Evolutionary conservation across 2,329 filamentous ascomycete genomes (phyloP).

Genomic region (Thermomyces lanuginosus): DNA sequence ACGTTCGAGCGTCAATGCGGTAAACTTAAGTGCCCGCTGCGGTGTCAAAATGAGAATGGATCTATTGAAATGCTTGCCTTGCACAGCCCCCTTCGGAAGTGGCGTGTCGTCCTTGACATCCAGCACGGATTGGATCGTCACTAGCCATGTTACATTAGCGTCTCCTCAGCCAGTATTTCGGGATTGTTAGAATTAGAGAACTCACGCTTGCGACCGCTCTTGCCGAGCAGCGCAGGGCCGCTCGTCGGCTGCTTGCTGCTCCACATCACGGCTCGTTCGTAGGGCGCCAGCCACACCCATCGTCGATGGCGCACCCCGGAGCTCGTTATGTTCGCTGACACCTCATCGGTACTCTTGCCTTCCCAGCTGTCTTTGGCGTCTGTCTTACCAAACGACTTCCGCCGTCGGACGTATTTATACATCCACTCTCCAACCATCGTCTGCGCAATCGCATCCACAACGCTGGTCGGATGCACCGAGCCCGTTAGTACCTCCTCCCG

Average conservation of each 20-base stretch:
- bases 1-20: conserved; percentile 61
- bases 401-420: conserved; percentile 35
- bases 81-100: conserved; percentile 50
- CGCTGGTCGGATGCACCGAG: conserved; percentile 52
- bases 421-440: conserved; percentile 83
- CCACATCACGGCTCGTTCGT: conserved; percentile 93
- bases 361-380: conserved; percentile 32
- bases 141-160: conserved; percentile 30
- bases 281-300: conserved; percentile 97
- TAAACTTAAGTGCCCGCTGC: conserved; percentile 88
- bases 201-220: conserved; percentile 87
- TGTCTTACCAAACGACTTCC: conserved; percentile 74
- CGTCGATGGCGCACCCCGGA: conserved; percentile 67
- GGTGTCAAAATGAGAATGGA: conserved; percentile 92
- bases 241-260: conserved; percentile 91
- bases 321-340: conserved; percentile 50
- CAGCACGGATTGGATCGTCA: conserved; percentile 86
- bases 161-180: background rate
- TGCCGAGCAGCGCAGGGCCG: conserved; percentile 76
- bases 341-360: conserved; percentile 46
- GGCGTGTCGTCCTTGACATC: conserved; percentile 93
- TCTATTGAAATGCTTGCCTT: conserved; percentile 55
- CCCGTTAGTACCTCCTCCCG: conserved; percentile 38
- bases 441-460: conserved; percentile 92
- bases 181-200: conserved; percentile 12